Evolutionary conservation across 2,329 filamentous ascomycete genomes (phyloP).

Genomic region (Nannizziopsis barbatae): DNA sequence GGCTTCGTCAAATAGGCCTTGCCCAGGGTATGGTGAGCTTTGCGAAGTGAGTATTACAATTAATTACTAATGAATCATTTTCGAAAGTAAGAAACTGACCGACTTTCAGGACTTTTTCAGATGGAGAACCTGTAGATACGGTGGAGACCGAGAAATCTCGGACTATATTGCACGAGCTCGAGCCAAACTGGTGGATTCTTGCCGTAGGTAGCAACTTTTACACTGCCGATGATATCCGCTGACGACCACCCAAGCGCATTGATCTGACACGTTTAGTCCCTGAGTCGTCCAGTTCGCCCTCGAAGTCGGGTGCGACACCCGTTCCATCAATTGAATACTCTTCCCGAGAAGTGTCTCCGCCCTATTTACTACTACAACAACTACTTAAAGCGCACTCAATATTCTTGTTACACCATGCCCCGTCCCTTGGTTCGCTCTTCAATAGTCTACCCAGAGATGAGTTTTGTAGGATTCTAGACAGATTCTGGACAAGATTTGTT

Average conservation of each 20-base stretch:
- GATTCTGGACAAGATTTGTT: conserved; percentile 66
- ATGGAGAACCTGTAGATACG: conserved; percentile 62
- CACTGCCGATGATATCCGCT: conserved; percentile 10
- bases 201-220: conserved; percentile 50
- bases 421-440: conserved; percentile 60
- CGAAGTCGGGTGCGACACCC: conserved; percentile 27
- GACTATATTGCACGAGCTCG: conserved; percentile 75
- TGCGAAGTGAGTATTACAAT: conserved; percentile 45
- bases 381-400: conserved; percentile 68
- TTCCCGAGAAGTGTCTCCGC: conserved; percentile 75
- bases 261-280: conserved; percentile 65
- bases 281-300: conserved; percentile 34
- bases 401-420: conserved; percentile 79
- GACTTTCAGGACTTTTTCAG: conserved; percentile 59
- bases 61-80: not conserved
- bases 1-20: conserved; percentile 81
- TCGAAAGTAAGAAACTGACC: not conserved
- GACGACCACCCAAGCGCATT: conserved; percentile 49
- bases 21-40: conserved; percentile 96
- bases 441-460: conserved; percentile 51
- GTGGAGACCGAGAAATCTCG: conserved; percentile 86
- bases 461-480: conserved; percentile 61
- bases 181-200: conserved; percentile 89
- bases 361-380: conserved; percentile 65
- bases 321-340: conserved; percentile 62